phyloP scores from a whole-genome alignment of 768 basidiomycete species.

The Mycena latifolia region DNA sequence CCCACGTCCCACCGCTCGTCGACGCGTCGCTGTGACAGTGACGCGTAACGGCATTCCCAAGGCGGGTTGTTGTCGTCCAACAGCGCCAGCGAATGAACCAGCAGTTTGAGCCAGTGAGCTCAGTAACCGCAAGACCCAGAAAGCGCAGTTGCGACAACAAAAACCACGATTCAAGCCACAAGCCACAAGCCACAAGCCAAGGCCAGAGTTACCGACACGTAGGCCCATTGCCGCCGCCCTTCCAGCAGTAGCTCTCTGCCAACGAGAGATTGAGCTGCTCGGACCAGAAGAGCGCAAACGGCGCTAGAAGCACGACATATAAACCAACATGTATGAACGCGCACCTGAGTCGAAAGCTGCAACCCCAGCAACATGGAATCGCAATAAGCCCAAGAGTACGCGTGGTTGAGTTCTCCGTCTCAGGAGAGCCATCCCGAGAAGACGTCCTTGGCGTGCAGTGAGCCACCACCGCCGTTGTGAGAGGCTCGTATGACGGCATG shows the following conservation, averaged over 20 bases:
- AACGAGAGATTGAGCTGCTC: not conserved
- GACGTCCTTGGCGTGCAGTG: too few relatives aligned
- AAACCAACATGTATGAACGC: not conserved
- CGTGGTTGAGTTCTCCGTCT: too few relatives aligned
- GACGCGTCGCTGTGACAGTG: not conserved
- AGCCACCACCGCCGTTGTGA: too few relatives aligned
- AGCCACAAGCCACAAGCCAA: too few relatives aligned
- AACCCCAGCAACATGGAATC: constrained; percentile 5
- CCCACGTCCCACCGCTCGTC: not conserved
- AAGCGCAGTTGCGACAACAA: not conserved
- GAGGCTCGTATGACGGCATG: too few relatives aligned
- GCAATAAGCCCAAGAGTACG: too few relatives aligned
- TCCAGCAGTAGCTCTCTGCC: not conserved
- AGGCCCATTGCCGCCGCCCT: not conserved
- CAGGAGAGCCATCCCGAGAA: too few relatives aligned
- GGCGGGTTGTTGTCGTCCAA: not conserved
- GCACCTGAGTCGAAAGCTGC: not conserved
- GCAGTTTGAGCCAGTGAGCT: not conserved
- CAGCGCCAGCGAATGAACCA: not conserved
- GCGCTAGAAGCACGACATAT: not conserved
- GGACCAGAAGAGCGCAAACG: not conserved
- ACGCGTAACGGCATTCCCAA: not conserved
- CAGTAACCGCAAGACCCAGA: not conserved
- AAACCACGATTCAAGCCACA: not conserved
- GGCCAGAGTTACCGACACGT: not conserved